Evolutionary conservation across 2,329 filamentous ascomycete genomes (phyloP).

Genomic region (Paraconiothyrium brasiliense): DNA sequence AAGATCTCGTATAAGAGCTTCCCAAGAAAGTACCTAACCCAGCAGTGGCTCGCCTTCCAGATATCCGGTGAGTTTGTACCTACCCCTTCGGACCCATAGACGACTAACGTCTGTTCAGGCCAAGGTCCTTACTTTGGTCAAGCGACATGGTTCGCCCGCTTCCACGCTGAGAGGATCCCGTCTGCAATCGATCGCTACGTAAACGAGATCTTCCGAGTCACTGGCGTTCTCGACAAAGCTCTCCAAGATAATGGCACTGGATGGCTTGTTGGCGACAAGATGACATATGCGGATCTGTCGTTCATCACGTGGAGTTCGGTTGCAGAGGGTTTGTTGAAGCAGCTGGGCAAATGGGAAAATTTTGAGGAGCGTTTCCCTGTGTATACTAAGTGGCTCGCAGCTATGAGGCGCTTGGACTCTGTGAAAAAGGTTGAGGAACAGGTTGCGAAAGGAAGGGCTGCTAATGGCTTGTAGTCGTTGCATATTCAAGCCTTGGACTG

Average conservation of each 20-base stretch:
- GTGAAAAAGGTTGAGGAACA: neutral
- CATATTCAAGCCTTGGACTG: too few relatives aligned
- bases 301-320: neutral
- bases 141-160: slow-evolving; percentile 48
- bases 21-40: slow-evolving; percentile 33
- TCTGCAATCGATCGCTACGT: slow-evolving; percentile 56
- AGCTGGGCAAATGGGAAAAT: neutral
- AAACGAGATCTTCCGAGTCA: slow-evolving; percentile 56
- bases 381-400: neutral
- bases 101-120: neutral
- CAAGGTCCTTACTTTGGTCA: slow-evolving; percentile 54
- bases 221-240: slow-evolving; percentile 53
- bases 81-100: neutral
- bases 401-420: neutral
- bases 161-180: slow-evolving; percentile 53
- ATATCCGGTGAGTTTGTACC: slow-evolving; percentile 13
- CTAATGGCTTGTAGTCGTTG: neutral
- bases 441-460: neutral
- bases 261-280: slow-evolving; percentile 56
- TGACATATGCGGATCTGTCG: slow-evolving; percentile 1
- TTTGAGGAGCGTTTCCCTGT: neutral
- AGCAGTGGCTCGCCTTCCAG: slow-evolving; percentile 45
- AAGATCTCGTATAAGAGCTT: slow-evolving; percentile 33
- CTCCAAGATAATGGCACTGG: slow-evolving; percentile 28
- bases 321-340: neutral